Percentiles rank a stretch among this genome's conserved stretches.
Conservation (phyloP, 805 yeast genomes). For the Candida qinlingensis region DNA sequence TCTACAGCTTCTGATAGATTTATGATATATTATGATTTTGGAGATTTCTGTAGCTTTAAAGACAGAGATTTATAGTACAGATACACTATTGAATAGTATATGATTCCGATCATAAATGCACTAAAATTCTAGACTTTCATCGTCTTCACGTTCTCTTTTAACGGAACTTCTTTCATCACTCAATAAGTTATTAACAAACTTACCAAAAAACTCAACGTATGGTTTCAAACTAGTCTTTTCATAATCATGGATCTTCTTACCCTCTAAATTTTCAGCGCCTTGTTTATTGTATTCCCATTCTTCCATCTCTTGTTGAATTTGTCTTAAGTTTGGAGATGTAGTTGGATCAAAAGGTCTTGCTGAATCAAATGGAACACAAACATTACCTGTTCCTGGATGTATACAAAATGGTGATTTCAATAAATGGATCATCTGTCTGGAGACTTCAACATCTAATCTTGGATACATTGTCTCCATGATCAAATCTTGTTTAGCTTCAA, state of each 20-base stretch:
- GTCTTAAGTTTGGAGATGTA: conserved; percentile 68
- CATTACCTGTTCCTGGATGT: conserved; percentile 92
- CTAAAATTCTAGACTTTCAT: conserved; percentile 16
- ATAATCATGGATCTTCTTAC: conserved; percentile 34
- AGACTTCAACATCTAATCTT: conserved; percentile 87
- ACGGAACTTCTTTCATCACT: conserved; percentile 42
- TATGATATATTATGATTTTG: too few species aligned
- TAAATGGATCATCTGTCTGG: conserved; percentile 84
- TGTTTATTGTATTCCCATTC: conserved; percentile 31
- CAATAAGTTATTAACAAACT: conserved; percentile 52
- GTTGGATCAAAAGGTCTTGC: conserved; percentile 65
- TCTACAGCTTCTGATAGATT: too few species aligned
- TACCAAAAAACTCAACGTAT: conserved; percentile 60
- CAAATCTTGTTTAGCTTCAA: conserved; percentile 76
- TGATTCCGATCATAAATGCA: not conserved
- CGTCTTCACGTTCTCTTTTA: conserved; percentile 37
- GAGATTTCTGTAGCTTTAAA: too few species aligned
- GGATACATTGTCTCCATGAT: conserved; percentile 82
- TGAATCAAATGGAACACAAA: conserved; percentile 76
- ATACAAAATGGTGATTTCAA: conserved; percentile 95
- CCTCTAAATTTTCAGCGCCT: conserved; percentile 5
- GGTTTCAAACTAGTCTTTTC: conserved; percentile 68
- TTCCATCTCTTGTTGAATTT: conserved; percentile 61
- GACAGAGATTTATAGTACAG: too few species aligned
- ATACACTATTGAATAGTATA: too few species aligned